Conservation (phyloP, 306 rosid genomes). For the Acacia acuminata region DNA sequence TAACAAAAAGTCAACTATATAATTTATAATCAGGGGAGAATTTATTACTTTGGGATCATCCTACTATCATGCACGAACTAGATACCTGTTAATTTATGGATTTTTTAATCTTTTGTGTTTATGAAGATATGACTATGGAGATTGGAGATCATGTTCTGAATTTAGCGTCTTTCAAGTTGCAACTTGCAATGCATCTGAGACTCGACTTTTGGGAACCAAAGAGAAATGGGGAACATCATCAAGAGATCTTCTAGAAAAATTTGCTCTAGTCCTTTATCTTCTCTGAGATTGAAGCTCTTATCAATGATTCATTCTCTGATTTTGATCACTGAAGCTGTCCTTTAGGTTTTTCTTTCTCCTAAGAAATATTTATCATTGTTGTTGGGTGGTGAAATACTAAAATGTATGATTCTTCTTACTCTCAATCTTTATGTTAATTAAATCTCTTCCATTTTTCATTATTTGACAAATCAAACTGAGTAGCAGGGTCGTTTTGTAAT, state of each 20-base stretch:
- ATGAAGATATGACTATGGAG: no score
- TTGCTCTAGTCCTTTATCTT: constrained; percentile 3
- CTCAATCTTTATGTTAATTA: background rate
- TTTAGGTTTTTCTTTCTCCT: background rate
- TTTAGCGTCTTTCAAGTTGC: no score
- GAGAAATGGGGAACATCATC: constrained; percentile 28
- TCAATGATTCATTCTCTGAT: background rate
- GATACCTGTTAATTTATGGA: no score
- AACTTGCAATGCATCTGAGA: no score
- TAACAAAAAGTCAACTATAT: no score
- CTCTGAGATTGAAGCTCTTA: background rate
- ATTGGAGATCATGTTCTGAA: no score
- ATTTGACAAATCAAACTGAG: background rate
- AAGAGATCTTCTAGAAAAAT: no score
- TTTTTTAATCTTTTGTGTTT: no score
- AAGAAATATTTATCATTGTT: background rate
- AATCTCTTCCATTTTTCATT: background rate
- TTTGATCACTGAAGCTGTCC: background rate
- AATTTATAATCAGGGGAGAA: no score
- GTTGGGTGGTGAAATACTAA: background rate
- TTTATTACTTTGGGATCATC: no score
- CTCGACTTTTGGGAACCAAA: background rate
- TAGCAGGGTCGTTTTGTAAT: background rate
- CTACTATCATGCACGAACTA: no score
- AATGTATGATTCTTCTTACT: background rate